Evolutionary conservation across 1,284 basidiomycete genomes (phyloP), one percentile per base, ranked within the genome.

Genomic region (Puccinia novopanici): DNA sequence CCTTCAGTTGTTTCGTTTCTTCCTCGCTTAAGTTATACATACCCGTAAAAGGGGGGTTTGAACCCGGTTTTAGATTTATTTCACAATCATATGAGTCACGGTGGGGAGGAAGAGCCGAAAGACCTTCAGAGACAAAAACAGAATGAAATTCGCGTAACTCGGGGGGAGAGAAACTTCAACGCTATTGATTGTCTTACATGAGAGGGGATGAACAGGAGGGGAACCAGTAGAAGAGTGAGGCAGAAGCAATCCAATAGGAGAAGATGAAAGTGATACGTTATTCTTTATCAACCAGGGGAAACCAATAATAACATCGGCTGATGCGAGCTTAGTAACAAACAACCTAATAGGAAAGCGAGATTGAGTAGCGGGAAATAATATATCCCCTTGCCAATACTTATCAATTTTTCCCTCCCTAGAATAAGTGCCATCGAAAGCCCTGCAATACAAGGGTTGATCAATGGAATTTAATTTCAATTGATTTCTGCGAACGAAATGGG

Each of bases 231-330:
- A n/a, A n/a, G n/a, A 19, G n/a, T 68, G 45, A 27, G 65, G 65
- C 24, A 68, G 45, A 24, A 68, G 22, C 19, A 68, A 48, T 24
- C 42, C 48, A 2, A 40, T 42, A 45, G 65, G 42, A 10, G 65
- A 45, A 15, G 19, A 37, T 2, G 40, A 37, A 24, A 68, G 10
- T 45, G 13, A 48, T 27, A 68, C 48, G 3, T 48, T 9, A 15
- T 68, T 68, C 15, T 19, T 48, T 6, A 17, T 17, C 24, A 68
- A 17, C 65, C 63, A 65, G 8, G 59, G 59, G 34, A 30, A 37
- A 15, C 59, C 59, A 5, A 63, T 8, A 34, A 63, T 68, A 45
- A 68, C 24, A 50, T 68, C 42, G 17, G 37, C 65, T 45, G 65
- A 68, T 9, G 42, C 8, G n/a, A 68, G 30, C 2, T 42, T n/a